Evolutionary conservation across 2,329 filamentous ascomycete species (phyloP), one percentile per base, ranked within the genome.

Genomic region (Fusarium sp.): DNA sequence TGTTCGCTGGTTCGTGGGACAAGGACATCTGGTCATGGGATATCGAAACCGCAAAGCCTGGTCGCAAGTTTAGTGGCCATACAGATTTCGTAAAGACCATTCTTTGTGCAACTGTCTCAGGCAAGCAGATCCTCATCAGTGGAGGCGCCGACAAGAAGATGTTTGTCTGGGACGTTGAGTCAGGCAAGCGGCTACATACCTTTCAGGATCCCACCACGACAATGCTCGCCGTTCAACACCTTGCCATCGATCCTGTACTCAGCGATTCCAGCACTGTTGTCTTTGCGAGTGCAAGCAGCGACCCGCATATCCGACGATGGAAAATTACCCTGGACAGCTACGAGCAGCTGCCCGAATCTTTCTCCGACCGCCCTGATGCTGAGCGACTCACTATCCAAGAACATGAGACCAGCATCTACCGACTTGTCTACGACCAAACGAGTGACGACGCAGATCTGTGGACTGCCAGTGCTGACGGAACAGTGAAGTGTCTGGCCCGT

Each of bases 1-100:
- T 97, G 13, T 97, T 93, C 78, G 93, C 93, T 23, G 95, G 94
- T 33, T 96, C 90, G 61, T 99, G 96, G 96, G 95, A 99, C 80
- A 97, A 97, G 81, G 86, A 88, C 20, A 86, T 98, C 59, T 97
- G 94, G 90, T 92, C 91, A 32, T 97, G 93, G 92, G 85, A 92
- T 72, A 81, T 90, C 32, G 81, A 84, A 19, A 87, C 87, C 5
- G 83, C 82, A 43, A 77, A 82, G 30, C 79, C 82, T 2, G 82
- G 82, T n/a, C 84, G 82, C 64, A 89, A 84, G 67, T 94, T 90
- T 71, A 85, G 86, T 59, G 94, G 93, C 6, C 95, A 98, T 78
- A 84, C 87, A 3, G 96, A 99, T 80, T 99, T 99, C 75, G 92
- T 99, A 73, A 97, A 97, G 80, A 85, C 91, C 6, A 81, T 98